Base-by-base conservation (phyloP, 2,329 filamentous ascomycete species). In the Pseudogymnoascus sp. region DNA sequence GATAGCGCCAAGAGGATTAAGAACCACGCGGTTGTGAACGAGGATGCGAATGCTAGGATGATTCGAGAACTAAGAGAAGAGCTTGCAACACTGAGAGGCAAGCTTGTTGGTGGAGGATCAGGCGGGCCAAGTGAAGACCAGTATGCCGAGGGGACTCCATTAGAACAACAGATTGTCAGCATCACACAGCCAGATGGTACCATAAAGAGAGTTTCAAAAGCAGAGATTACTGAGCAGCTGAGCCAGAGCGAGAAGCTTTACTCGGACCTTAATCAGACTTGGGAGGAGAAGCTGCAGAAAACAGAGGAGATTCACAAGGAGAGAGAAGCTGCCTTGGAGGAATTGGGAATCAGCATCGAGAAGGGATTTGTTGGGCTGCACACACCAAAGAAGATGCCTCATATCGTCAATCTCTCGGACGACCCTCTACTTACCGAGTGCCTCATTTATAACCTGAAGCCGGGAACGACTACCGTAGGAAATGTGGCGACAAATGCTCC, bases 1-100 rank as follows among this genome's bases (percentile, higher is more conserved):
- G 93, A 99, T 73, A 97, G 92, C 6, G 94, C 94, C 27, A 99
- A 99, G 79, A 87, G 94, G 70, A 99, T 99, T 82, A 97, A 97
- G 91, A 99, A 99, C 78, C 94, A 99, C 75, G 94, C 94, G 63
- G 94, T 99, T 59, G 90, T 99, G 75, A 99, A 99, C 79, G 94
- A 99, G 75, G 94, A 99, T 76, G 93, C 94, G 55, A 99, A 99
- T 73, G 94, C 94, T 64, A 89, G 94, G 69, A 99, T 99, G 94
- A 97, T 99, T 66, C 84, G 94, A 74, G 94, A 99, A 73, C 80
- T 99, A 66, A 99, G 99, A 74, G 94, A 99, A 74, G 94, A 99
- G 72, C 77, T 99, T 63, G 85, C 90, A 1, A 81, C 96, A 65
- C 79, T 99, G 62, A 84, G 94, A 69, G 88, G 90, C 69, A 97